phyloP scores from a whole-genome alignment of 2,329 filamentous ascomycete genomes.

The Cercospora zeina region DNA sequence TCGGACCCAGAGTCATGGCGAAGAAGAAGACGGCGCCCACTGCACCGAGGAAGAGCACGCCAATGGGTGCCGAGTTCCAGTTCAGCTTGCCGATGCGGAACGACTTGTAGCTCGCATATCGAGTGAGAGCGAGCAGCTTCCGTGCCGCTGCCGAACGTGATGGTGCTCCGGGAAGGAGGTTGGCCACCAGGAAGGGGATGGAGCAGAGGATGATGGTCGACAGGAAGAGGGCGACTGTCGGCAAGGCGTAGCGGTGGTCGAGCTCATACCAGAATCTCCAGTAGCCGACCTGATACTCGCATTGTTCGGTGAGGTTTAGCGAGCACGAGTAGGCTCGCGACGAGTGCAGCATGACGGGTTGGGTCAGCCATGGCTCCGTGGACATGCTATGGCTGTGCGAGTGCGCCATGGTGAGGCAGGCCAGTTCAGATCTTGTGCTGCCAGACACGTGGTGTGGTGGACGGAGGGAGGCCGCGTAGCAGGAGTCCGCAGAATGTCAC shows the following conservation, averaged over 20 bases:
- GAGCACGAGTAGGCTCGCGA: conserved; percentile 39
- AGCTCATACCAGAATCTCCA: conserved; percentile 58
- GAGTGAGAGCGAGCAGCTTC: conserved; percentile 41
- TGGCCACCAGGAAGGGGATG: conserved; percentile 43
- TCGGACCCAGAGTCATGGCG: conserved; percentile 43
- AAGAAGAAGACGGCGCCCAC: conserved; percentile 52
- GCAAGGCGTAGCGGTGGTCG: conserved; percentile 56
- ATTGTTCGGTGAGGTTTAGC: conserved; percentile 46
- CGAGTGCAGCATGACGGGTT: conserved; percentile 47
- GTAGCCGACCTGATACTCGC: conserved; percentile 48
- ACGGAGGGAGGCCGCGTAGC: background rate
- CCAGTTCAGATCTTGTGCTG: background rate
- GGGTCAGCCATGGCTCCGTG: conserved; percentile 43
- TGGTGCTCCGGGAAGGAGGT: conserved; percentile 8
- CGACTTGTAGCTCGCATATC: conserved; percentile 48
- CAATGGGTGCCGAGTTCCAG: conserved; percentile 51
- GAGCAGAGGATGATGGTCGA: conserved; percentile 52
- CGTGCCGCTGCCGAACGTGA: conserved; percentile 18
- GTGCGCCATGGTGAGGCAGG: conserved; percentile 1
- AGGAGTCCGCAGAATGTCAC: background rate
- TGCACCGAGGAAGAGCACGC: conserved; percentile 46
- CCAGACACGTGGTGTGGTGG: background rate
- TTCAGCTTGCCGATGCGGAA: conserved; percentile 41
- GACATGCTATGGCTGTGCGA: conserved; percentile 17
- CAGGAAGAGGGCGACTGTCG: conserved; percentile 57